Conservation (phyloP, 2,329 filamentous ascomycete genomes). For the Paramyrothecium sp. region DNA sequence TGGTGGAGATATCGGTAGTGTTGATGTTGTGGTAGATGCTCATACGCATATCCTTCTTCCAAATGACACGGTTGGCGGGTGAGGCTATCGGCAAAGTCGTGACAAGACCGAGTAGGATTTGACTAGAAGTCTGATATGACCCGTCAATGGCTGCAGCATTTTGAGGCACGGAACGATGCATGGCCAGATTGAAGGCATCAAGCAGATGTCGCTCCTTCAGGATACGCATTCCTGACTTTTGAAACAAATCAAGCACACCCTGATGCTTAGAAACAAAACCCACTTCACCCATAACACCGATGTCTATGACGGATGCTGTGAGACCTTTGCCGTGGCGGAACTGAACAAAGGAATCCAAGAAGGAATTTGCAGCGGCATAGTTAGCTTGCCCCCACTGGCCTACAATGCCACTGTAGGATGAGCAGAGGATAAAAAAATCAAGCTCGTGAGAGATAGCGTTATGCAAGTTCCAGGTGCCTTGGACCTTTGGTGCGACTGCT, state of each 20-base stretch:
- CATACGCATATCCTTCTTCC: constrained; percentile 13
- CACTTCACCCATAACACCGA: background rate
- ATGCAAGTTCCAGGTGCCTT: constrained; percentile 32
- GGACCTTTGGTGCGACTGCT: constrained; percentile 24
- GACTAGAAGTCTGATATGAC: too few relatives aligned
- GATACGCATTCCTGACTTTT: too few relatives aligned
- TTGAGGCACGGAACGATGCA: too few relatives aligned
- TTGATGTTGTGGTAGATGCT: constrained; percentile 9
- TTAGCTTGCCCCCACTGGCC: constrained; percentile 33
- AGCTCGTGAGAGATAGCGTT: constrained; percentile 13
- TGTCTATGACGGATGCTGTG: background rate
- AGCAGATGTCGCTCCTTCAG: too few relatives aligned
- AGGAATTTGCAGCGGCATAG: constrained; percentile 40
- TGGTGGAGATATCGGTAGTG: too few relatives aligned
- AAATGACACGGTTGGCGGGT: constrained; percentile 8
- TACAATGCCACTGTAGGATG: constrained; percentile 29
- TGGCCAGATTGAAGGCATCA: too few relatives aligned
- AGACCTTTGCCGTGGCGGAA: constrained; percentile 20
- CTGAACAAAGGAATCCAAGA: constrained; percentile 33
- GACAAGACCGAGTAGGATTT: too few relatives aligned
- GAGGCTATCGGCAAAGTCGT: constrained; percentile 8
- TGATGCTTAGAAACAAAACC: background rate
- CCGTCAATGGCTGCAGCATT: too few relatives aligned
- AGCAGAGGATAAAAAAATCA: constrained; percentile 34
- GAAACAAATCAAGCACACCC: too few relatives aligned